A percentile compares a stretch with the other conserved stretches of the same genome.
Conservation (phyloP, 2,329 filamentous ascomycete species). For the Alternaria conjuncta region DNA sequence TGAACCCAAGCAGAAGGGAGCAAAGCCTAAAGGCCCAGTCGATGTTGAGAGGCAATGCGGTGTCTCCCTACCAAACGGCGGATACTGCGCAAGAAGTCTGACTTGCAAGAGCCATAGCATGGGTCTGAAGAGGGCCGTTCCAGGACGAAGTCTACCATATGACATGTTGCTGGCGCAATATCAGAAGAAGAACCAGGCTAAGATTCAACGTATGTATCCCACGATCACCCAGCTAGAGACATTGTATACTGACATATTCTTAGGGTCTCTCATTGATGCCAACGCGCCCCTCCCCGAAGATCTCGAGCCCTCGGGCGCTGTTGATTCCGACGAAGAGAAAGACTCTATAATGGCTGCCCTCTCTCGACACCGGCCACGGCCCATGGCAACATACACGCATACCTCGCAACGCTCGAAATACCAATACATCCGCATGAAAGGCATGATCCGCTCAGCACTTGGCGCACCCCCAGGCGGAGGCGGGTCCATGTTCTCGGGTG, state of each 20-base stretch:
- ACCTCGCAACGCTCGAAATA: conserved; percentile 62
- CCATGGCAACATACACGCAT: conserved; percentile 70
- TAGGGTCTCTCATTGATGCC: conserved; percentile 92
- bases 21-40: conserved; percentile 89
- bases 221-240: too few species aligned
- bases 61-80: conserved; percentile 82
- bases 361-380: conserved; percentile 76
- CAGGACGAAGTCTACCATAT: conserved; percentile 85
- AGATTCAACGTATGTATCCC: conserved; percentile 81
- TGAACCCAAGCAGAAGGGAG: conserved; percentile 80
- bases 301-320: conserved; percentile 70
- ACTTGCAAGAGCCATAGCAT: conserved; percentile 97
- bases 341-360: conserved; percentile 83
- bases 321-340: conserved; percentile 95
- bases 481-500: conserved; percentile 28
- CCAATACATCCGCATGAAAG: conserved; percentile 67
- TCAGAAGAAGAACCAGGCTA: conserved; percentile 96
- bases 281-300: conserved; percentile 91
- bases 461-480: conserved; percentile 51
- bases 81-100: conserved; percentile 83
- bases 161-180: conserved; percentile 78
- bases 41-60: conserved; percentile 95
- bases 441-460: conserved; percentile 66
- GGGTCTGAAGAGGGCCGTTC: conserved; percentile 89
- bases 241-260: conserved; percentile 6